Conservation (phyloP, 306 rosid genomes). For the Cucumis melo region DNA sequence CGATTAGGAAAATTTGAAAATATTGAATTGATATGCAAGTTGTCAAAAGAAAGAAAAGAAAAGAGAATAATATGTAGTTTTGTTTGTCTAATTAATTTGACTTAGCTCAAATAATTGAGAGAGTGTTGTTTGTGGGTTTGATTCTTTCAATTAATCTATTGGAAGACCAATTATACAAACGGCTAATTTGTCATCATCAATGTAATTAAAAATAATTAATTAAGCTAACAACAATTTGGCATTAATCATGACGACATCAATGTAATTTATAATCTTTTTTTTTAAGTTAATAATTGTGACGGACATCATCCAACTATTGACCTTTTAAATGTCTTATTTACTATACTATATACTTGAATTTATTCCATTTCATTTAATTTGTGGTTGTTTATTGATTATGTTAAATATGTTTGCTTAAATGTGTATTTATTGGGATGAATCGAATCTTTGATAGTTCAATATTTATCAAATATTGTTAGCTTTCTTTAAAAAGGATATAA, state of each 20-base stretch:
- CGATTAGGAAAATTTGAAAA: background rate
- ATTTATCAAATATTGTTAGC: too few species aligned
- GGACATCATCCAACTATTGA: too few species aligned
- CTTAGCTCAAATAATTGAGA: conserved; percentile 4
- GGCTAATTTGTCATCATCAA: background rate
- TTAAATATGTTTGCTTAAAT: too few species aligned
- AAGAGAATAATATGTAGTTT: background rate
- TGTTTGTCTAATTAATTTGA: conserved; percentile 1
- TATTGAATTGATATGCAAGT: background rate
- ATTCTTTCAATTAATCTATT: background rate
- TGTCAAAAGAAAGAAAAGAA: background rate
- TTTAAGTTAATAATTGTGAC: background rate
- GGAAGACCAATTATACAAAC: background rate
- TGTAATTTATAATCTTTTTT: background rate
- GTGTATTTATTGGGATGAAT: too few species aligned
- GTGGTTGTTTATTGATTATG: too few species aligned
- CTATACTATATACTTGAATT: too few species aligned
- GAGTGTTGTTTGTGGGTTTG: background rate
- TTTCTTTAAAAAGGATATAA: too few species aligned
- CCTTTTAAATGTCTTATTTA: background rate
- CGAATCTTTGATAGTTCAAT: too few species aligned
- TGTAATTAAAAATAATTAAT: background rate
- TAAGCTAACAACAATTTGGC: background rate
- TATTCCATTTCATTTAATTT: too few species aligned
- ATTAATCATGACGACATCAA: background rate